Evolutionary conservation across 257 asterid genomes (phyloP).

Genomic region (Capsicum baccatum): DNA sequence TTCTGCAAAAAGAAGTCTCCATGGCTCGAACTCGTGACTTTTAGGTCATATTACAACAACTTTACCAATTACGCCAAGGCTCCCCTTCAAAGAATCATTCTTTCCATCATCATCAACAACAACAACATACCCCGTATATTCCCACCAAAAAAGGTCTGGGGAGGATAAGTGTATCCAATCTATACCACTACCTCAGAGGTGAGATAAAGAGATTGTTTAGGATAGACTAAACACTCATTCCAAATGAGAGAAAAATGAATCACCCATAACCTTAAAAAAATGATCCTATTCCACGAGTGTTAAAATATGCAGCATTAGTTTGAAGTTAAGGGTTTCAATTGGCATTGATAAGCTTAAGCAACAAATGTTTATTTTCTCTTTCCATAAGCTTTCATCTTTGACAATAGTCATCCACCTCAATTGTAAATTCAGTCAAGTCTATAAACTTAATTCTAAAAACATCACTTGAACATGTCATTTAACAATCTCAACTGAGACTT

Average conservation of each 20-base stretch:
- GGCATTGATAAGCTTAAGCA: neutral
- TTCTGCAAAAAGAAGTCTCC: too few species aligned
- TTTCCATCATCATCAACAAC: too few species aligned
- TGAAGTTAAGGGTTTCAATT: neutral
- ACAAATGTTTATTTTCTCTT: neutral
- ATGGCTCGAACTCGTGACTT: too few species aligned
- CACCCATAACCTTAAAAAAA: conserved; percentile 5
- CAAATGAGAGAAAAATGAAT: neutral
- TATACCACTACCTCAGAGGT: too few species aligned
- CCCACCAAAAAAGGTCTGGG: too few species aligned
- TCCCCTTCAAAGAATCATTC: neutral
- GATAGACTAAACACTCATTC: neutral
- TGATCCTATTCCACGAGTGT: neutral
- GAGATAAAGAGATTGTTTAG: too few species aligned
- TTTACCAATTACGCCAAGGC: too few species aligned
- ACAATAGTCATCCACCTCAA: neutral
- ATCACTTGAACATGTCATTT: conserved; percentile 8
- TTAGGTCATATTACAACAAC: too few species aligned
- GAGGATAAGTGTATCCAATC: too few species aligned
- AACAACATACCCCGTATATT: too few species aligned
- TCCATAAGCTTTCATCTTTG: neutral
- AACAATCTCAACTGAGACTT: neutral
- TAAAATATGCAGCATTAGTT: neutral
- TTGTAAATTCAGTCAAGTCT: conserved; percentile 13
- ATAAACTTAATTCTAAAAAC: neutral